Base-by-base conservation (phyloP, 192 early-diverging fungal genomes). In the Coemansia sp. region DNA sequence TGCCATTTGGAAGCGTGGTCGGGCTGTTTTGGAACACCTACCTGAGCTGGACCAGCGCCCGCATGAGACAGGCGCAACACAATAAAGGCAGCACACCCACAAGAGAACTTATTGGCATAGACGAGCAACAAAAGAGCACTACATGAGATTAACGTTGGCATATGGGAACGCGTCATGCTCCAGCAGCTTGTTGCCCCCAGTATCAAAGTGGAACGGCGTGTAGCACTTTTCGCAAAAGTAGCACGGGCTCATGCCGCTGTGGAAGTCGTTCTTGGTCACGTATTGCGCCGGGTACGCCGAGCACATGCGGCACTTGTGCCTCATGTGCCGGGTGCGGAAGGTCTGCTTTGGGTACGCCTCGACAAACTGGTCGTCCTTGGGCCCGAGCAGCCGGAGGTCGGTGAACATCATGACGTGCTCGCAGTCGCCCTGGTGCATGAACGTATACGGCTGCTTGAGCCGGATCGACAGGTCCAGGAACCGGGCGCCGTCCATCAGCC, bases 401-500 rank as follows among this genome's bases (percentile, higher is more conserved):
- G 72, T 75, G 42, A 91, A 81, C 52, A 82, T 68, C 26, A 91
- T 28, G 19, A 85, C 66, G 42, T 91, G 89, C 53, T 89, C 80
- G 55, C 89, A 91, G 41, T 80, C 71, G 25, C 82, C 89, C 67
- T 89, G 86, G 50, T 91, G 89, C 8, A 82, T 75, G 40, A 87
- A 83, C 20, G 80, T 52, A 58, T 91, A 91, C 4, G 83, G 82
- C 34, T 77, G 60, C 36, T 82, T 77, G 32, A 85, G 49, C 6
- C 77, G 72, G 37, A 91, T 66, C 5, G 78, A 68, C 14, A 91
- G 57, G 31, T 86, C 83, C 23, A 64, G 51, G 37, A 91, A 84
- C 41, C 51, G 60, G 3, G 73, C 66, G 13, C 80, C 76, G 27
- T 78, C 68, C 86, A 88, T 83, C 23, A 71, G 51, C 22, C 68